phyloP scores from a whole-genome alignment of 768 basidiomycete species.

The Kwoniella bestiolae region DNA sequence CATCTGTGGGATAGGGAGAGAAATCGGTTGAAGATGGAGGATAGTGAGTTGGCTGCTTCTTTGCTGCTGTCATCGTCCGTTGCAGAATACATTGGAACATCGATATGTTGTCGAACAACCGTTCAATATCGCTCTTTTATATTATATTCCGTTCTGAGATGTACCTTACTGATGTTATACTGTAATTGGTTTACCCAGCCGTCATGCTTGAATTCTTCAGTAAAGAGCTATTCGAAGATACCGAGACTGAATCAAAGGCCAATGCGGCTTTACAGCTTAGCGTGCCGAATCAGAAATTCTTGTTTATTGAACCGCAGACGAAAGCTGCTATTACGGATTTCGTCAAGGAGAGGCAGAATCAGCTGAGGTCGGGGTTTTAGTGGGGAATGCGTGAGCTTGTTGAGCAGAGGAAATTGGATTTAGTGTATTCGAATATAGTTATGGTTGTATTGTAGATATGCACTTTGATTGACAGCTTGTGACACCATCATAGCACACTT shows the following conservation, averaged over 20 bases:
- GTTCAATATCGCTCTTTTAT: no score
- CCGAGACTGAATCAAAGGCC: constrained; percentile 39
- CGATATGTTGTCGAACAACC: no score
- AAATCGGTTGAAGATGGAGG: constrained; percentile 82
- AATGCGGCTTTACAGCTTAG: constrained; percentile 40
- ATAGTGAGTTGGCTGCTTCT: constrained; percentile 79
- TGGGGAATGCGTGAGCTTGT: background rate
- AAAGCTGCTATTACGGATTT: constrained; percentile 47
- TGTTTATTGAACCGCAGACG: constrained; percentile 46
- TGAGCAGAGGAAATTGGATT: background rate
- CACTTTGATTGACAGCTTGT: no score
- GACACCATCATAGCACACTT: no score
- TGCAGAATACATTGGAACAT: no score
- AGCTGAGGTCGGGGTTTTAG: constrained; percentile 28
- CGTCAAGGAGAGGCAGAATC: constrained; percentile 36
- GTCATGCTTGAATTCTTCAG: constrained; percentile 51
- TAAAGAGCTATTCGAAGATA: constrained; percentile 55
- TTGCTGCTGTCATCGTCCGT: no score
- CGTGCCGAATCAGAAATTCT: constrained; percentile 36
- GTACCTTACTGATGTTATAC: background rate
- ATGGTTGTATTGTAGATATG: background rate
- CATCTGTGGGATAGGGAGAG: constrained; percentile 96
- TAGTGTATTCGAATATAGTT: background rate
- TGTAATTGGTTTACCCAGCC: constrained; percentile 38
- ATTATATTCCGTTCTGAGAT: no score